Evolutionary conservation across 805 yeast species (phyloP).

Genomic region (Millerozyma miso): DNA sequence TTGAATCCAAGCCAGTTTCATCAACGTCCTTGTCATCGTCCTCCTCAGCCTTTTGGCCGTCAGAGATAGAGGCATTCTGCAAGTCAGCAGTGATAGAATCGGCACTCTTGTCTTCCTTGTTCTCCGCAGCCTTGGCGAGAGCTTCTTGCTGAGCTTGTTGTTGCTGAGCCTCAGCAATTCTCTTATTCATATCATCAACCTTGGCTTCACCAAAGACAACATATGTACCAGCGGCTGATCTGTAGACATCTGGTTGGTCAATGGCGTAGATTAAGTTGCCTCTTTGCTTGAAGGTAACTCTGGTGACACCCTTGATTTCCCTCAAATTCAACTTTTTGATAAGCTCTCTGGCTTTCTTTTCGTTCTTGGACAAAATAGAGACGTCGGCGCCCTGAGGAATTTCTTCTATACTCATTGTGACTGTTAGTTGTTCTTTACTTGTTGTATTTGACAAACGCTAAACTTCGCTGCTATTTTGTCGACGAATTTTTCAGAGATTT

Average conservation of each 20-base stretch:
- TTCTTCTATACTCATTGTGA: constrained; percentile 45
- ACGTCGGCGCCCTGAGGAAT: constrained; percentile 83
- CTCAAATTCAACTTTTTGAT: constrained; percentile 85
- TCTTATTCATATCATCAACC: constrained; percentile 88
- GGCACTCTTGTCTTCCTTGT: constrained; percentile 56
- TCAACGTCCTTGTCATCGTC: constrained; percentile 76
- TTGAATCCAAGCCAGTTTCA: constrained; percentile 75
- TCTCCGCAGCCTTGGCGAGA: constrained; percentile 42
- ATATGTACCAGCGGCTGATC: constrained; percentile 88
- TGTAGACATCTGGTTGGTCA: constrained; percentile 93
- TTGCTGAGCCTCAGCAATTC: constrained; percentile 79
- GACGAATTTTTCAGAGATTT: constrained; percentile 1
- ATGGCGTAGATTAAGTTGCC: constrained; percentile 89
- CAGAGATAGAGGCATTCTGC: constrained; percentile 57
- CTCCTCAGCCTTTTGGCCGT: constrained; percentile 37
- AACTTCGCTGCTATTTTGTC: not conserved
- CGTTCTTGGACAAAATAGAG: constrained; percentile 80
- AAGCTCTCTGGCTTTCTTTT: constrained; percentile 91
- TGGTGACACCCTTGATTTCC: constrained; percentile 85
- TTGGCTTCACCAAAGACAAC: constrained; percentile 97
- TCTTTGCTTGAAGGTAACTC: constrained; percentile 94
- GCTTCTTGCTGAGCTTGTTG: constrained; percentile 58
- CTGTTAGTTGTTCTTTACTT: constrained; percentile 14
- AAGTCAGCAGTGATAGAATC: constrained; percentile 81
- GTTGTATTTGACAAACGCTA: not conserved